phyloP scores from a whole-genome alignment of 2,329 filamentous ascomycete species.

The Aureobasidium melanogenum region DNA sequence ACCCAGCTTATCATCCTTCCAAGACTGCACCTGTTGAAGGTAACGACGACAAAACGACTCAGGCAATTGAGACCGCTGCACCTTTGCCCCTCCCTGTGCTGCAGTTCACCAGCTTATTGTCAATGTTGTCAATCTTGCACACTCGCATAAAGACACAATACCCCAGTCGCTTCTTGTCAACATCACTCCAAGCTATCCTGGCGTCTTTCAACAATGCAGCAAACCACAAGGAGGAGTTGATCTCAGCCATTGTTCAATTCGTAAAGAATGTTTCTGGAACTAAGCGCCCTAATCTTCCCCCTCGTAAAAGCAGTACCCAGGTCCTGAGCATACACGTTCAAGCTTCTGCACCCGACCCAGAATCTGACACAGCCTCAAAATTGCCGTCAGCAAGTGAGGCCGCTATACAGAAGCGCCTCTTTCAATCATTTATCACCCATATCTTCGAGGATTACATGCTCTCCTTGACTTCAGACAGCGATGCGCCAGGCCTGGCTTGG shows the following conservation, averaged over 20 bases:
- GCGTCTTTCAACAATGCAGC: constrained; percentile 53
- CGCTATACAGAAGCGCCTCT: constrained; percentile 52
- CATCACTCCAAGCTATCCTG: constrained; percentile 64
- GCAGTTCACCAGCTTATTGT: constrained; percentile 61
- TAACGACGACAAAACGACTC: constrained; percentile 16
- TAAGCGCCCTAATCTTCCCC: constrained; percentile 56
- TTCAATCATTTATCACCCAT: constrained; percentile 72
- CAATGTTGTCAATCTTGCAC: constrained; percentile 65
- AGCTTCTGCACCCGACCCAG: constrained; percentile 46
- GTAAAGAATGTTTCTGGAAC: constrained; percentile 60
- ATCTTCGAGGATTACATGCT: constrained; percentile 66
- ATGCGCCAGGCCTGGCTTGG: constrained; percentile 42
- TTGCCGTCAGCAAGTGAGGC: constrained; percentile 44
- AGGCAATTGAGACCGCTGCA: constrained; percentile 24
- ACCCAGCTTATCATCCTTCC: constrained; percentile 21
- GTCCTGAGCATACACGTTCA: background rate
- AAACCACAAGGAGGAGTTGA: constrained; percentile 52
- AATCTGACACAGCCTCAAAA: constrained; percentile 37
- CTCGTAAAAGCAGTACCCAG: constrained; percentile 41
- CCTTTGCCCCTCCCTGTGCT: constrained; percentile 33
- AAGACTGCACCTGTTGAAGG: constrained; percentile 17
- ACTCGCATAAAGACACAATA: constrained; percentile 66
- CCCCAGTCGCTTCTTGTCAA: constrained; percentile 69
- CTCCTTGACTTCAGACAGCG: constrained; percentile 30
- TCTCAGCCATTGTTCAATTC: constrained; percentile 60